phyloP scores from a whole-genome alignment of 2,329 filamentous ascomycete species.

The Cyphellophora attinorum region DNA sequence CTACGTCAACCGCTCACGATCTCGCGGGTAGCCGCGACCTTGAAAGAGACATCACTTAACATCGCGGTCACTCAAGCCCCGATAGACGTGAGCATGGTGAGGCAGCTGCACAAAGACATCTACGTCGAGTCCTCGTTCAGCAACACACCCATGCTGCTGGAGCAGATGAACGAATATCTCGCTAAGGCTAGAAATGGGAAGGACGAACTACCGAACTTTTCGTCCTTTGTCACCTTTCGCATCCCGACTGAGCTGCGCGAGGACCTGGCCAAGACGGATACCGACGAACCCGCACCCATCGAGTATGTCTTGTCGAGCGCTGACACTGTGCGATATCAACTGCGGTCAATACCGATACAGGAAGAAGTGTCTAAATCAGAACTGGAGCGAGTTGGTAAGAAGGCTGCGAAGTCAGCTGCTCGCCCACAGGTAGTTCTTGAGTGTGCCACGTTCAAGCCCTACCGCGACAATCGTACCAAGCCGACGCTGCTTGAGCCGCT shows the following conservation, averaged over 20 bases:
- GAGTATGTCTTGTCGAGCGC: background rate
- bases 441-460: no score
- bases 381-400: no score
- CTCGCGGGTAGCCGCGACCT: background rate
- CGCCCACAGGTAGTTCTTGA: no score
- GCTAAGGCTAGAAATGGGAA: background rate
- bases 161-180: background rate
- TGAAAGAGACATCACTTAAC: background rate
- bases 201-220: background rate
- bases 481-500: no score
- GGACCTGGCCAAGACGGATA: no score
- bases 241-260: background rate
- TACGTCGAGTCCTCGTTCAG: background rate
- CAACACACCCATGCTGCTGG: background rate
- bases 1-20: background rate
- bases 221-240: background rate
- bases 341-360: no score
- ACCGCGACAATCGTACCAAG: no score
- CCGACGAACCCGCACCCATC: background rate
- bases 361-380: no score
- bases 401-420: no score
- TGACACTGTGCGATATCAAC: no score
- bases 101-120: background rate
- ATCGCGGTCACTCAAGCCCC: background rate
- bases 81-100: background rate